These are phyloP conservation scores for Fusarium hostae DNA, from an alignment of 2,329 filamentous ascomycete genomes.

Conservation along the genomic window DNA sequence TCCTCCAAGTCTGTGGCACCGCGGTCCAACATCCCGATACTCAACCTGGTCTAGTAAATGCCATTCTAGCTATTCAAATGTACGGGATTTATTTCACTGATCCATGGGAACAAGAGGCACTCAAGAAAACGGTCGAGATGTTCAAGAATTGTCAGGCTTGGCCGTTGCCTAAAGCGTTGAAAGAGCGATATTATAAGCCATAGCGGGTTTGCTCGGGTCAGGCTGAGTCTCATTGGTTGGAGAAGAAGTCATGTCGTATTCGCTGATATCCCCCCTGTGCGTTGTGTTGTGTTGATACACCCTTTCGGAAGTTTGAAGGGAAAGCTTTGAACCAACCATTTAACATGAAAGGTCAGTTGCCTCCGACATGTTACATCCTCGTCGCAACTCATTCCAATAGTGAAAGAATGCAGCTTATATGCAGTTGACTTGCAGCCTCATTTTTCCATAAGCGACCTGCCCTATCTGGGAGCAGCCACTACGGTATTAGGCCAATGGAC, in stretches of 20 bases:
- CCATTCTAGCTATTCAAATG: slow-evolving; percentile 27
- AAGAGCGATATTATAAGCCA: not conserved
- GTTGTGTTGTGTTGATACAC: not conserved
- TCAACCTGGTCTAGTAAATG: slow-evolving; percentile 31
- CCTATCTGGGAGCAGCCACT: too few relatives aligned
- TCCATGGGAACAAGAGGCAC: slow-evolving; percentile 34
- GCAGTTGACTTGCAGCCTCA: too few relatives aligned
- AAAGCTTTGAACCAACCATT: too few relatives aligned
- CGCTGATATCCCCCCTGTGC: accelerated
- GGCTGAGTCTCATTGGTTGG: not conserved
- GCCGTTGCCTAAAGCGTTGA: slow-evolving; percentile 29
- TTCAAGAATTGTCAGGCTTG: slow-evolving; percentile 35
- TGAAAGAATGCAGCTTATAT: too few relatives aligned
- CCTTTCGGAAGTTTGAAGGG: too few relatives aligned
- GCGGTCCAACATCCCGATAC: slow-evolving; percentile 30
- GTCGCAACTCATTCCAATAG: too few relatives aligned
- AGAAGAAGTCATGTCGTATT: not conserved
- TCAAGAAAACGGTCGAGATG: slow-evolving; percentile 30
- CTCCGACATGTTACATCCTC: too few relatives aligned
- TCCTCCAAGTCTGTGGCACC: slow-evolving; percentile 34
- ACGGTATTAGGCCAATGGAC: too few relatives aligned
- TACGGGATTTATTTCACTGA: slow-evolving; percentile 39
- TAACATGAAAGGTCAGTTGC: too few relatives aligned
- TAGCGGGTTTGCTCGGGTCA: not conserved
- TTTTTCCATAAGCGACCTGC: too few relatives aligned